Conservation (phyloP, 148 eudicot species). For the Rhododendron ferrugineum region DNA sequence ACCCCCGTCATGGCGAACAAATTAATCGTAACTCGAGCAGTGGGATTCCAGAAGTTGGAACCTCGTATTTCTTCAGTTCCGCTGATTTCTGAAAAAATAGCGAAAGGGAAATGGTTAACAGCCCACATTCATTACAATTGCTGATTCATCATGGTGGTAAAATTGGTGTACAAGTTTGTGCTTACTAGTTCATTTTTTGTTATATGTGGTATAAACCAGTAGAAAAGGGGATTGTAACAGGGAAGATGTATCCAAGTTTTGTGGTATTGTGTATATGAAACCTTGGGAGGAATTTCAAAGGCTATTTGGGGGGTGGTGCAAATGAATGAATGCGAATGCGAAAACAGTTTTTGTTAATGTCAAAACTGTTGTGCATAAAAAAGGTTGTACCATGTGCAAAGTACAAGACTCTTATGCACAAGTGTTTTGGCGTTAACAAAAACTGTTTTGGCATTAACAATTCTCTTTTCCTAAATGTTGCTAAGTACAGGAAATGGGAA, state of each 20-base stretch:
- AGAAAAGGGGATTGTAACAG: not conserved
- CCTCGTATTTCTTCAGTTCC: not conserved
- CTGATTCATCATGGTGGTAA: not conserved
- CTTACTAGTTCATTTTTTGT: not conserved
- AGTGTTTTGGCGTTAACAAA: too few species aligned
- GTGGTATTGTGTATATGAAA: not conserved
- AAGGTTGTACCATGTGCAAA: too few species aligned
- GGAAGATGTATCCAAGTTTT: not conserved
- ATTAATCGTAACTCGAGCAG: not conserved
- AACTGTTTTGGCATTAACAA: too few species aligned
- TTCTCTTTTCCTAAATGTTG: not conserved
- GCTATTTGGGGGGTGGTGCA: too few species aligned
- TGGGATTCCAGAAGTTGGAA: constrained; percentile 4
- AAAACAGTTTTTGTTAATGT: too few species aligned
- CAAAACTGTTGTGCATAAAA: too few species aligned
- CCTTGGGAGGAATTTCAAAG: not conserved
- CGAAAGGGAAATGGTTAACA: not conserved
- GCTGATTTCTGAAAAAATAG: not conserved
- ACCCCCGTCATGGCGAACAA: not conserved
- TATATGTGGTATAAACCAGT: not conserved
- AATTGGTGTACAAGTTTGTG: not conserved
- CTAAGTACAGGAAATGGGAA: too few species aligned
- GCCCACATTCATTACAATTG: not conserved
- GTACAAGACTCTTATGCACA: too few species aligned
- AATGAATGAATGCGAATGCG: too few species aligned